Base-by-base conservation (phyloP, 2,329 filamentous ascomycete genomes). In the Periconia sp. region DNA sequence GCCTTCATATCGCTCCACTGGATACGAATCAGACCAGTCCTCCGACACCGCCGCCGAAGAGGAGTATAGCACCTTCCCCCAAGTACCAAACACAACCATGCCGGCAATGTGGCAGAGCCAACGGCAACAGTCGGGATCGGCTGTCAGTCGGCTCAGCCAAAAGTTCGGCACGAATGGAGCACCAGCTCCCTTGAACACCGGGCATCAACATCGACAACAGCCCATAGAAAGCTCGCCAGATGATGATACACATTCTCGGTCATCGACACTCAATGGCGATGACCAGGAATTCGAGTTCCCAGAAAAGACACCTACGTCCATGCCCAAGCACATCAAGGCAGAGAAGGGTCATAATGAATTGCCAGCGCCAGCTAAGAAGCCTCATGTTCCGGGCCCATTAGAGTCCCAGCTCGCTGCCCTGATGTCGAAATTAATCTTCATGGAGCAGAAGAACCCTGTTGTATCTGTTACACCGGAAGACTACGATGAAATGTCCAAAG, bases 391-490 rank as follows among this genome's bases (percentile, higher is more conserved):
- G 22, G 67, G 67, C 2, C 66, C 66, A 21, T 45, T 70, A 5
- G 66, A 69, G 43, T 63, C 63, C 8, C 67, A 70, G 39, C 62
- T 70, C 25, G 61, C 63, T 3, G 57, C 63, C 13, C 48, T 70
- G 11, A 68, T 70, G 65, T 63, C 62, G n/a, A 69, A 70, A 41
- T 52, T 70, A 16, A 54, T 68, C 32, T 65, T 63, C 37, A 61
- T 70, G 17, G 66, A 69, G 36, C 57, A 61, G 18, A 47, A 53
- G 19, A 66, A 70, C 32, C 65, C 65, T n/a, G 52, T 55, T 10
- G 54, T 60, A 10, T 57, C 71, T 6, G 55, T 73, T 37, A 66
- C 65, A 22, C 66, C 69, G 4, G 63, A 67, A 37, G 71, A 73
- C 31, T 71, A 72, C 40, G 25, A 56, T 7, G 51, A 55, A 2